These are phyloP conservation scores for Besnoitia besnoiti DNA, from an alignment of 169 alveolate species.

Conservation along the genomic window DNA sequence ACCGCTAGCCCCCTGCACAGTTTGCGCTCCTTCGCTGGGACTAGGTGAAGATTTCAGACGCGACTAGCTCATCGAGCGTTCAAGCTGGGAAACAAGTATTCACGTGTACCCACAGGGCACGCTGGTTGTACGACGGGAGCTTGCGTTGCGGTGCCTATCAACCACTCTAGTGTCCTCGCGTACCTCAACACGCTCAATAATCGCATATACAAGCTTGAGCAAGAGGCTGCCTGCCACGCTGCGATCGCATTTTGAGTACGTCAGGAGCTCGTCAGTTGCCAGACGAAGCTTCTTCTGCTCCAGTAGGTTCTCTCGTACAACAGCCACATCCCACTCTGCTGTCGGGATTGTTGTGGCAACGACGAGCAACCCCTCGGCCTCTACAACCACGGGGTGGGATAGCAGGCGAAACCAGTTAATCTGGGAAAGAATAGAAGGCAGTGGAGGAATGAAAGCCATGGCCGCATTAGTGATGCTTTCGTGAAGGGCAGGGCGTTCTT, in stretches of 20 bases:
- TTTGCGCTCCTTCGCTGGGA: too few relatives aligned
- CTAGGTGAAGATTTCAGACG: too few relatives aligned
- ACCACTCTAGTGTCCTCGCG: not conserved
- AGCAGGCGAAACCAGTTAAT: slow-evolving; percentile 28
- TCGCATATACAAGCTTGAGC: not conserved
- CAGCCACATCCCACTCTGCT: slow-evolving; percentile 5
- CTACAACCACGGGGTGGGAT: slow-evolving; percentile 12
- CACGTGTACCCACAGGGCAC: too few relatives aligned
- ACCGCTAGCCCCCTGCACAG: too few relatives aligned
- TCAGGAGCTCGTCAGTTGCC: not conserved
- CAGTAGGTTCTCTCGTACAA: not conserved
- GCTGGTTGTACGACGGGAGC: too few relatives aligned
- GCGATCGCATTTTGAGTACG: not conserved
- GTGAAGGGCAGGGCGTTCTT: too few relatives aligned
- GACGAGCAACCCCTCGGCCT: slow-evolving; percentile 28
- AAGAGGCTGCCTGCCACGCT: not conserved
- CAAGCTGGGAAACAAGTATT: too few relatives aligned
- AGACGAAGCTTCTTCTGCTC: slow-evolving; percentile 14
- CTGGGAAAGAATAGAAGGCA: too few relatives aligned
- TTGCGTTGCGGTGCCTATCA: too few relatives aligned
- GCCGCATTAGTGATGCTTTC: too few relatives aligned
- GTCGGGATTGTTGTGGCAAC: slow-evolving; percentile 25
- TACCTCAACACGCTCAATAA: slow-evolving; percentile 17
- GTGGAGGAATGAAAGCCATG: too few relatives aligned
- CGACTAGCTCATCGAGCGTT: too few relatives aligned